Conservation (phyloP, 225 moss, liverwort and hornwort species). For the Pleurozium schreberi region DNA sequence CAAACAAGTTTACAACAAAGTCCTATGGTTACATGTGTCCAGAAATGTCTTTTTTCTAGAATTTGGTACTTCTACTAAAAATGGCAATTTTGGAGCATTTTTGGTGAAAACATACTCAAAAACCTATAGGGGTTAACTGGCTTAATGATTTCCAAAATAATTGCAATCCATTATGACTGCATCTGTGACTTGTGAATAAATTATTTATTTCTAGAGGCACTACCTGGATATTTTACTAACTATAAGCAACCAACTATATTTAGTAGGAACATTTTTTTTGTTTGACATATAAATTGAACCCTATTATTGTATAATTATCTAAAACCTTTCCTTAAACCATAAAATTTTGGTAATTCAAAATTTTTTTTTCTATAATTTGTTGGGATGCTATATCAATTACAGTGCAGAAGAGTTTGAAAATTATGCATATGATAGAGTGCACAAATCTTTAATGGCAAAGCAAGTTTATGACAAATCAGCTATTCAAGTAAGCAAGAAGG, state of each 20-base stretch:
- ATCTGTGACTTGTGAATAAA: not conserved
- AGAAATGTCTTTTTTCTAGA: too few relatives aligned
- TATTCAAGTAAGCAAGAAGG: not conserved
- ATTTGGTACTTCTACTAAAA: too few relatives aligned
- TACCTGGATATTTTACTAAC: not conserved
- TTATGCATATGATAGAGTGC: accelerated
- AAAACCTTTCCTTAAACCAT: not conserved
- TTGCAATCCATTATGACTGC: accelerated
- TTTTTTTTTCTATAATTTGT: not conserved
- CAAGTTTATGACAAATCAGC: not conserved
- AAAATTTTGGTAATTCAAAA: accelerated
- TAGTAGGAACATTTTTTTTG: not conserved
- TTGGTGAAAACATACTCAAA: too few relatives aligned
- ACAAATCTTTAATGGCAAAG: not conserved
- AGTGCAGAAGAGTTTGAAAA: not conserved
- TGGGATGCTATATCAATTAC: too few relatives aligned
- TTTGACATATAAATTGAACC: not conserved
- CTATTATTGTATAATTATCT: not conserved
- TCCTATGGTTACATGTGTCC: too few relatives aligned
- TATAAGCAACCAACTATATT: not conserved
- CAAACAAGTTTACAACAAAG: too few relatives aligned
- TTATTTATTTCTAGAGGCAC: accelerated
- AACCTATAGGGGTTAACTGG: too few relatives aligned
- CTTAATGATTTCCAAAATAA: not conserved
- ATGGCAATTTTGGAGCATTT: too few relatives aligned